Base-by-base conservation (phyloP, 2,329 filamentous ascomycete genomes). In the Aspergillus pseudonomiae region DNA sequence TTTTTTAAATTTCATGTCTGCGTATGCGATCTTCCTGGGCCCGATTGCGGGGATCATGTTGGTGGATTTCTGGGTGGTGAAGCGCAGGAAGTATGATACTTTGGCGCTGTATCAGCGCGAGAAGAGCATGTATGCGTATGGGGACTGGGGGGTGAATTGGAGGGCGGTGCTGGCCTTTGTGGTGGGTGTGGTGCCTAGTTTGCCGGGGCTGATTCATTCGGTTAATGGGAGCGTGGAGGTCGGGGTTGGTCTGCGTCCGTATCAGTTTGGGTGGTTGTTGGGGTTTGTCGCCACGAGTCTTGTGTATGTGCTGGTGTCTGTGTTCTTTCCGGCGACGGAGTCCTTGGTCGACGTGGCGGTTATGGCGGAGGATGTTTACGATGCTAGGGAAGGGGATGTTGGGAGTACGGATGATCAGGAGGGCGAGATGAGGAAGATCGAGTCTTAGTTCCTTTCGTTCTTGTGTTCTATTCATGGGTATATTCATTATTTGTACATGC, bases 191-290 rank as follows among this genome's bases (percentile, higher is more conserved):
- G 82, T 77, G 1, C 87, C 87, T 0, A 84, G 83, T 52, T 69
- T 89, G 1, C 87, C 87, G 0, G 87, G 86, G 0, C 78, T 89
- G 63, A 78, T 79, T 2, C 73, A 81, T 57, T 72, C 68, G 68
- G 80, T 84, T 39, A 81, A 81, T 62, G 52, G 67, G 0, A 61
- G 63, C 12, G 69, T 80, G 39, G 52, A 71, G 14, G 74, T 79
- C 1, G 82, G 82, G 0, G 76, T 77, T 0, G 88, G 88, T 0
- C 77, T 81, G 0, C 83, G 85, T 66, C 77, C 89, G 5, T 91
- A 89, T 71, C 82, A 84, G 30, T 88, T 90, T 71, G 87, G 88
- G n/a, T 91, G 88, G 85, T 71, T 90, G 21, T 81, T 89, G 56
- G 88, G 88, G 0, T 89, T 90, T 66, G 77, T 83, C 11, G 79